phyloP scores from a whole-genome alignment of 2,329 filamentous ascomycete species.

The Rhynchosporium secalis region DNA sequence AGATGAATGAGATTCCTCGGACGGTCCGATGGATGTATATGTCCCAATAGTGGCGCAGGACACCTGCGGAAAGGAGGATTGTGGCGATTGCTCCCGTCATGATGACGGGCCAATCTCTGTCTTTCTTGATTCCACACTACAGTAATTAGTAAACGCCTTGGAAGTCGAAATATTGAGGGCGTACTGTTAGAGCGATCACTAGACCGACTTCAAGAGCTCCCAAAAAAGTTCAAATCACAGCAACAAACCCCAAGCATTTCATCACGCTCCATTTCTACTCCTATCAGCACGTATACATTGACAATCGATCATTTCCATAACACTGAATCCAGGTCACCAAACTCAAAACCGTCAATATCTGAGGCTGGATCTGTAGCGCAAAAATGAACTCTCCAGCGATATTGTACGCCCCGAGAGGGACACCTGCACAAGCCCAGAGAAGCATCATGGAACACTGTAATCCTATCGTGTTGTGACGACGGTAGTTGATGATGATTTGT shows the following conservation, averaged over 20 bases:
- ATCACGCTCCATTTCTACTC: slow-evolving; percentile 52
- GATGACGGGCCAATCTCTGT: slow-evolving; percentile 59
- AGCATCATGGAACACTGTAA: slow-evolving; percentile 72
- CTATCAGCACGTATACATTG: not conserved
- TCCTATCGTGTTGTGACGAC: slow-evolving; percentile 63
- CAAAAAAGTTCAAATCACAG: slow-evolving; percentile 55
- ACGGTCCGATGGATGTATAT: slow-evolving; percentile 67
- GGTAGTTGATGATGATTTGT: slow-evolving; percentile 68
- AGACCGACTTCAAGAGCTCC: slow-evolving; percentile 59
- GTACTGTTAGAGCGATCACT: slow-evolving; percentile 52
- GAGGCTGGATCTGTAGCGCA: slow-evolving; percentile 39
- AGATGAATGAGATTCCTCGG: slow-evolving; percentile 70
- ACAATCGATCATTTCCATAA: slow-evolving; percentile 40
- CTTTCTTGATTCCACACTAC: slow-evolving; percentile 43
- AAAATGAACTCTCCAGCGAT: slow-evolving; percentile 38
- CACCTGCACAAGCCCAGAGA: slow-evolving; percentile 66
- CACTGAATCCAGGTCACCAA: slow-evolving; percentile 41
- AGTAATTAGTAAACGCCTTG: not conserved
- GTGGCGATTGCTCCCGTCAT: slow-evolving; percentile 68
- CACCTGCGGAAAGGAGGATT: slow-evolving; percentile 62
- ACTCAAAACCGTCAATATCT: slow-evolving; percentile 40
- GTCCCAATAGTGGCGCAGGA: slow-evolving; percentile 68
- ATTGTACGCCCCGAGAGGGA: slow-evolving; percentile 57
- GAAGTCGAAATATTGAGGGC: slow-evolving; percentile 21
- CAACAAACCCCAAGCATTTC: slow-evolving; percentile 50